Evolutionary conservation across 768 basidiomycete genomes (phyloP).

Genomic region (Calocybe indica): DNA sequence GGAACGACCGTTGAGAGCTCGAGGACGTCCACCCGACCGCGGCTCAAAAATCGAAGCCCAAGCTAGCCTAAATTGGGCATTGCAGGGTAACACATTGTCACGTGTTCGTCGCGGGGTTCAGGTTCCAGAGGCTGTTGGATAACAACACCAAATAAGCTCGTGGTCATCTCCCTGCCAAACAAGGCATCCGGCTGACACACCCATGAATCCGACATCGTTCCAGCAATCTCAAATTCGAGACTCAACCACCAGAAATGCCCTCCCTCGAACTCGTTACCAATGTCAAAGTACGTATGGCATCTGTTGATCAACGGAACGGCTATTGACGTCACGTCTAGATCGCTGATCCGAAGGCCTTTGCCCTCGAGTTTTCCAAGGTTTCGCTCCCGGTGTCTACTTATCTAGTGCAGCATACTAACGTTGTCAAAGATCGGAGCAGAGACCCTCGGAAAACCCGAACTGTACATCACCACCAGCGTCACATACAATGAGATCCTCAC

Average conservation of each 20-base stretch:
- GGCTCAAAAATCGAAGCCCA: too few species aligned
- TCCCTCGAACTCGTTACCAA: slow-evolving; percentile 37
- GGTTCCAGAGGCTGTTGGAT: not conserved
- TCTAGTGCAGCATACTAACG: not conserved
- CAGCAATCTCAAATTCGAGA: not conserved
- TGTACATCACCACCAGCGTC: slow-evolving; percentile 47
- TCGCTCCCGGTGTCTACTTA: not conserved
- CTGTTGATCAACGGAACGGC: not conserved
- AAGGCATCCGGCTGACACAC: too few species aligned
- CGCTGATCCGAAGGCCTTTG: slow-evolving; percentile 33
- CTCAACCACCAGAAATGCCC: slow-evolving; percentile 24
- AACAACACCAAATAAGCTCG: not conserved
- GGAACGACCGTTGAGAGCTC: too few species aligned
- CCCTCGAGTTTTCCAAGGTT: slow-evolving; percentile 55
- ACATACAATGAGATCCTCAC: slow-evolving; percentile 54
- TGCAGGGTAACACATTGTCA: too few species aligned
- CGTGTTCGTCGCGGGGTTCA: too few species aligned
- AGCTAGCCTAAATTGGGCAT: too few species aligned
- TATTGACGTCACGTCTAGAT: slow-evolving; percentile 14
- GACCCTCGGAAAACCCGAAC: slow-evolving; percentile 48
- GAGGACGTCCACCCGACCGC: too few species aligned
- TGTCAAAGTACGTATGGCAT: slow-evolving; percentile 25
- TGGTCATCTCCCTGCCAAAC: not conserved
- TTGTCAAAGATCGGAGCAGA: slow-evolving; percentile 42
- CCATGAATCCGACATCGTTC: not conserved